Base-by-base conservation (phyloP, 495 filamentous ascomycete species). In the Talaromyces wortmannii region DNA sequence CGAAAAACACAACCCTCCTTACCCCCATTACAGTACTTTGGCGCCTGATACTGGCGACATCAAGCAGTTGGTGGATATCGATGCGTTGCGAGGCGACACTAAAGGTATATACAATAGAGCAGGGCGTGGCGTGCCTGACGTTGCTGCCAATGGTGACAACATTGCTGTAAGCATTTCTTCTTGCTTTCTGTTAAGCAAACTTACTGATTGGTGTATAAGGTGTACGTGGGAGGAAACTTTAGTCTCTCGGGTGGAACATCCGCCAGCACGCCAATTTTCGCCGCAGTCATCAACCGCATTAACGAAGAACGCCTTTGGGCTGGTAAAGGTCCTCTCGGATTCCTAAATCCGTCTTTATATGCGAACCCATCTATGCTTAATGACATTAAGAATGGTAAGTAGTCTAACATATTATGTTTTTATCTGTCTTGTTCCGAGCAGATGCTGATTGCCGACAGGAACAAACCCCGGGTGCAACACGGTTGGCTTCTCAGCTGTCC, bases 261-360 rank as follows among this genome's bases (percentile, higher is more conserved):
- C 32, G 76, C 82, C 13, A 77, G 82, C 30, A 56, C 67, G n/a
- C 74, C 72, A 0, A 66, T 67, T 6, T 67, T 73, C 45, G 70
- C 59, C 6, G 45, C 63, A 12, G 66, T 76, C 53, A 61, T 76
- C 36, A 69, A 66, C 18, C 67, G 61, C 43, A 74, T 82, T 32
- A 82, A 79, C 53, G 76, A 73, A 18, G 73, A 77, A 55, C 70
- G 78, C 48, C 50, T 80, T 12, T 60, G 59, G 4, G 62, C 55
- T 8, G 77, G 78, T 7, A 81, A 80, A 64, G 59, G 65, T 0
- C 53, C 78, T 3, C 62, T 82, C 7, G 80, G 80, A 0, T 82
- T 82, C 54, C 51, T 82, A 5, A 81, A 82, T 56, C 75, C 76
- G 0, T 67, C 74, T 0, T 63, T 81, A 7, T 83, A 82, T 53